Evolutionary conservation across 345 rosid species (phyloP).

Genomic region (Gynandropsis gynandra): DNA sequence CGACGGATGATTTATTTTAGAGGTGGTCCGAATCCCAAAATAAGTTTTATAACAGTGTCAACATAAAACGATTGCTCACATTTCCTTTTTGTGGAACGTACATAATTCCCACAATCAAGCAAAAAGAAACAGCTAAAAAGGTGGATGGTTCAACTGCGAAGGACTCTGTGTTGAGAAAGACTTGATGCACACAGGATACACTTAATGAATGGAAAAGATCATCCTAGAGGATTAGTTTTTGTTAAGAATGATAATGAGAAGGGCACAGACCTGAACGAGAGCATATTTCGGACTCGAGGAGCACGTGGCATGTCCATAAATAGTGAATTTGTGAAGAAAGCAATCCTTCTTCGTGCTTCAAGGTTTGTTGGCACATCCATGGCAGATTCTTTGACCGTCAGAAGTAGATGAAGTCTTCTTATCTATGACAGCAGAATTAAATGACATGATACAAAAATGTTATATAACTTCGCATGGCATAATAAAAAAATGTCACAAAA

Average conservation of each 20-base stretch:
- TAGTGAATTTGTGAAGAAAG: constrained; percentile 87
- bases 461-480: constrained; percentile 7
- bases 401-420: constrained; percentile 81
- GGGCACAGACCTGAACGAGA: constrained; percentile 67
- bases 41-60: too few relatives aligned
- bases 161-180: constrained; percentile 5
- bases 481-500: constrained; percentile 12
- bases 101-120: background rate
- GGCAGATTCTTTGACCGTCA: constrained; percentile 91
- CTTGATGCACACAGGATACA: constrained; percentile 2
- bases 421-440: constrained; percentile 41
- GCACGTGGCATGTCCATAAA: constrained; percentile 98
- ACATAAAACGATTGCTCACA: constrained; percentile 8
- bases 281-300: constrained; percentile 89
- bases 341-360: constrained; percentile 92
- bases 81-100: constrained; percentile 10
- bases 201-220: background rate
- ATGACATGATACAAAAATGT: constrained; percentile 6
- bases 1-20: too few relatives aligned
- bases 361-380: constrained; percentile 83
- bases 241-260: constrained; percentile 3
- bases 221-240: constrained; percentile 9
- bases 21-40: too few relatives aligned
- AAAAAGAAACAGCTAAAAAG: background rate
- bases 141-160: constrained; percentile 1